Evolutionary conservation across 2,329 filamentous ascomycete species (phyloP), one percentile per base, ranked within the genome.

Genomic region (Cucurbitaria berberidis): DNA sequence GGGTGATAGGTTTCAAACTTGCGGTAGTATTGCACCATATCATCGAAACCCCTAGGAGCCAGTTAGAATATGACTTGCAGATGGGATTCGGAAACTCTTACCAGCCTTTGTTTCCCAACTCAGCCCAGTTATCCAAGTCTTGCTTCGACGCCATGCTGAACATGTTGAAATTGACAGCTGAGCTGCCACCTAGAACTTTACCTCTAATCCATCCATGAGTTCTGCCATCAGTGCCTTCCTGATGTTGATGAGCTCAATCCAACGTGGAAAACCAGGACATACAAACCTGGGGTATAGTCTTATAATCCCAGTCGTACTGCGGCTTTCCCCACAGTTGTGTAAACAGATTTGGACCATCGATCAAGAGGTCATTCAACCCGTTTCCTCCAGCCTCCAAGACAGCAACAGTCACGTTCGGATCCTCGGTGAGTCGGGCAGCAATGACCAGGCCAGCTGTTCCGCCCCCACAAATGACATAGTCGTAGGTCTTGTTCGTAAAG

Each of bases 101-200:
- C 76, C 74, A 77, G 7, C 70, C 72, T 10, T 63, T 51, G 45
- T 77, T 77, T 3, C 75, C 76, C 15, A 76, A 55, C 50, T 71
- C 60, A n/a, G 51, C 71, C 77, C 77, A 79, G 2, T 75, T 74
- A 55, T 79, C 68, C 10, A 72, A 45, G 29, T 70, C 67, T 40
- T 69, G 63, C 24, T 57, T 45, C 0, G 68, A 70, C 4, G 64
- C 65, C 65, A 66, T 67, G 24, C 55, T 61, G 34, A 62, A 72
- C 64, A 70, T 70, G 30, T 63, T 64, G 55, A 60, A 67, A 45
- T 76, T 77, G 51, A 78, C 60, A 32, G 72, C 75, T 21, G 62
- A 70, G 5, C 59, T 71, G 24, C 74, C 86, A 35, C 71, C 70
- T 3, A 74, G 62, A 5, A 68, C 60, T 24, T 68, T 68, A 9